Evolutionary conservation across 1,284 basidiomycete species (phyloP).

Genomic region (Trametes sp.): DNA sequence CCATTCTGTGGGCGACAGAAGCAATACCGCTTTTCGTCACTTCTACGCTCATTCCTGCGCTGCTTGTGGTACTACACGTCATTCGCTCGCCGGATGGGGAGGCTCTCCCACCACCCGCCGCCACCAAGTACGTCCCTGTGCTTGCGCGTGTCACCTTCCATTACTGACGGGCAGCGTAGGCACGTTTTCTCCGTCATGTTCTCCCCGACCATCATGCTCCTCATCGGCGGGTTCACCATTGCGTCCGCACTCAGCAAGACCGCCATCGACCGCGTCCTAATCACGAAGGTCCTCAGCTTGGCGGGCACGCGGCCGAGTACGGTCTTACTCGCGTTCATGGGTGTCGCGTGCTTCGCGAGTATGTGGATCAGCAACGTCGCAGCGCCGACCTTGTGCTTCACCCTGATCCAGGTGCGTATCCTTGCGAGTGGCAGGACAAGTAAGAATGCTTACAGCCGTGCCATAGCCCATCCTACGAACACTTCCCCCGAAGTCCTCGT

Average conservation of each 20-base stretch:
- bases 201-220: slow-evolving; percentile 95
- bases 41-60: slow-evolving; percentile 87
- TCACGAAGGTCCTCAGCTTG: slow-evolving; percentile 90
- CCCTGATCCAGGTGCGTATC: slow-evolving; percentile 84
- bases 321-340: slow-evolving; percentile 96
- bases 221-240: slow-evolving; percentile 98
- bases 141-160: neutral
- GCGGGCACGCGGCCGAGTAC: slow-evolving; percentile 89
- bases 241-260: slow-evolving; percentile 97
- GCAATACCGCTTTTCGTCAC: slow-evolving; percentile 98
- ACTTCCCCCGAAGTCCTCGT: slow-evolving; percentile 86
- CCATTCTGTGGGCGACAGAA: slow-evolving; percentile 97
- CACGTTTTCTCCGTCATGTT: slow-evolving; percentile 84
- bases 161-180: slow-evolving; percentile 46
- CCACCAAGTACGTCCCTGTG: slow-evolving; percentile 75
- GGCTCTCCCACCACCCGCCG: slow-evolving; percentile 71
- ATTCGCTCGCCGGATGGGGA: slow-evolving; percentile 68
- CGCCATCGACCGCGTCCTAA: slow-evolving; percentile 94
- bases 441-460: neutral
- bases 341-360: slow-evolving; percentile 95
- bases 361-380: slow-evolving; percentile 99
- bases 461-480: slow-evolving; percentile 91
- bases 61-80: slow-evolving; percentile 91
- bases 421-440: neutral
- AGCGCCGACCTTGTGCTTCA: slow-evolving; percentile 96